A percentile compares a stretch with the other conserved stretches of the same genome.
These are phyloP conservation scores for Mycena chlorophos DNA, from an alignment of 768 basidiomycete species.

Conservation along the genomic window DNA sequence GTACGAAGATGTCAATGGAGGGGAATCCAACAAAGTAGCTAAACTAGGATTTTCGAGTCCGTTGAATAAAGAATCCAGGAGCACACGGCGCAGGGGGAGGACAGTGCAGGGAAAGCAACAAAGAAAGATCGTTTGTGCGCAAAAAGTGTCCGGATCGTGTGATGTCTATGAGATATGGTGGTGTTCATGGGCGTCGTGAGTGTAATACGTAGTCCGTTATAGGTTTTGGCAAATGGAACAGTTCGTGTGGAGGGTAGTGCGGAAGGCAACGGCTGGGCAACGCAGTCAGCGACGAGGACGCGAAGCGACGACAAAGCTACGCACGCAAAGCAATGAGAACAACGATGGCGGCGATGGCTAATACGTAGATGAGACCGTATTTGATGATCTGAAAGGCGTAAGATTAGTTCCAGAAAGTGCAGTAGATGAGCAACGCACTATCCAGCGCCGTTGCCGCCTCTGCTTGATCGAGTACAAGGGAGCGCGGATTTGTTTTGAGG, in stretches of 20 bases:
- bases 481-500: conserved; percentile 90
- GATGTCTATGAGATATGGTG: conserved; percentile 22
- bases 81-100: too few species aligned
- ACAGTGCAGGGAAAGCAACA: conserved; percentile 30
- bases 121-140: conserved; percentile 30
- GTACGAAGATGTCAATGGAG: too few species aligned
- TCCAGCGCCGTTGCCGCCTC: conserved; percentile 85
- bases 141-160: too few species aligned
- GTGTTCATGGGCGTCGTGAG: conserved; percentile 30
- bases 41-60: too few species aligned
- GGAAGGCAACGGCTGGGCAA: conserved; percentile 59
- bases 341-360: conserved; percentile 67
- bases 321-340: conserved; percentile 78
- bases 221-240: conserved; percentile 70
- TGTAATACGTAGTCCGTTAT: conserved; percentile 49
- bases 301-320: conserved; percentile 34
- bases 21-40: too few species aligned
- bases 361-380: conserved; percentile 77
- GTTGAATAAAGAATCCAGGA: too few species aligned
- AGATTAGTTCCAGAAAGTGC: conserved; percentile 2
- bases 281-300: conserved; percentile 12
- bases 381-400: conserved; percentile 62
- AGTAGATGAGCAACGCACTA: conserved; percentile 51
- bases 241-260: conserved; percentile 54
- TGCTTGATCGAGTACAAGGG: conserved; percentile 90